Evolutionary conservation across 2,329 filamentous ascomycete genomes (phyloP), one percentile per base, ranked within the genome.

Genomic region (Stemphylium vesicarium): DNA sequence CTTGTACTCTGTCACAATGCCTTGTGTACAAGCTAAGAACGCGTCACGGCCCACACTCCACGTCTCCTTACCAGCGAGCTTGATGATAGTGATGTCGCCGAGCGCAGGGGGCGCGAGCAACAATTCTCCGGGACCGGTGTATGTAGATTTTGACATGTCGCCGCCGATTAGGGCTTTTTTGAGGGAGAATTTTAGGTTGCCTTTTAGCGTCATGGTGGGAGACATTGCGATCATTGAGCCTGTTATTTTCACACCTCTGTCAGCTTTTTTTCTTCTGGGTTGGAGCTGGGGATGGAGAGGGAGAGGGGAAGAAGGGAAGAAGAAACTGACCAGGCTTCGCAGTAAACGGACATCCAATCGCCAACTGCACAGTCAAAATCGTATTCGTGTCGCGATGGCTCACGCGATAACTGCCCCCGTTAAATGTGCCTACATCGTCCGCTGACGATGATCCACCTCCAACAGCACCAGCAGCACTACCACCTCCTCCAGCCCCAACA

Each of bases 161-260:
- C 89, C 89, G 45, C 92, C 89, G 0, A 88, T 84, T 41, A 98
- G 80, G n/a, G 96, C 81, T 78, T 97, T 98, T 79, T 96, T 97
- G 78, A 96, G 81, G 54, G 86, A 89, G 76, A 99, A 96, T 60
- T 94, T 95, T 63, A 96, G 76, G 37, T 82, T 82, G 50, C 95
- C 95, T 76, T 89, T 90, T 41, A 98, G 85, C 0, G 89, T 93
- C 49, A 99, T 84, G 8, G 89, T 90, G 2, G 91, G 89, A 2
- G 91, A 92, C 95, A 98, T 99, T 70, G 91, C 91, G 66, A 99
- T 91, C 92, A 99, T 95, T 51, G 87, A 85, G 12, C 93, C 91
- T 74, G 86, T 52, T 16, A 9, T 15, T 41, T 5, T 8, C 8
- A n/a, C n/a, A n/a, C n/a, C n/a, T 26, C 3, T 39, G 15, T 42